Conservation (phyloP, 257 asterid genomes). For the Solanum clarkiae region DNA sequence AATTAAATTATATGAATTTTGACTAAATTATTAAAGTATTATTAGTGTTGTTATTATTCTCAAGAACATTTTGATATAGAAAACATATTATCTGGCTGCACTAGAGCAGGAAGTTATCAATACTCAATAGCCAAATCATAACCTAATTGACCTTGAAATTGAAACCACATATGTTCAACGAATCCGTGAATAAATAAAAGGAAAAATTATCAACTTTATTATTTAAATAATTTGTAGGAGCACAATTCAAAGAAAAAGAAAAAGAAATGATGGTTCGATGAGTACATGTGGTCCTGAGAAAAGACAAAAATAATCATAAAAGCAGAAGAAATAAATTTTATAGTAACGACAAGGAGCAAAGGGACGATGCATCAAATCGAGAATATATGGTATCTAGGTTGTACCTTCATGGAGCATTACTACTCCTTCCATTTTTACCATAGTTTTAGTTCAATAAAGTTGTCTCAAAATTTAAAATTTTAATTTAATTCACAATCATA, state of each 20-base stretch:
- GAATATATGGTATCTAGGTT: not conserved
- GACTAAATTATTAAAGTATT: too few relatives aligned
- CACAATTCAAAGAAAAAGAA: not conserved
- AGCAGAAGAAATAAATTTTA: not conserved
- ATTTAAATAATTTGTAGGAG: not conserved
- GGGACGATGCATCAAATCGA: not conserved
- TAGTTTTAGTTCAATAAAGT: not conserved
- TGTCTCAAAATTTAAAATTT: not conserved
- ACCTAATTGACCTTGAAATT: not conserved
- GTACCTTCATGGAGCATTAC: not conserved
- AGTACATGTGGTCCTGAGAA: not conserved
- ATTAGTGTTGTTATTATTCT: not conserved
- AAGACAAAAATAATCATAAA: not conserved
- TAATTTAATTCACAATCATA: not conserved
- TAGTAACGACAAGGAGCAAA: not conserved
- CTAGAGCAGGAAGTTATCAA: not conserved
- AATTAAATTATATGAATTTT: too few relatives aligned
- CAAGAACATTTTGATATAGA: not conserved
- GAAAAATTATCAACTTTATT: not conserved
- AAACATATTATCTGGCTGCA: not conserved
- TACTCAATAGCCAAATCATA: not conserved
- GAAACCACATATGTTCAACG: not conserved
- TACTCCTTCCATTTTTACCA: not conserved
- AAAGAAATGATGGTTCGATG: not conserved
- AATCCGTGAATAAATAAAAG: not conserved